These are phyloP conservation scores for Betula pendula DNA, from an alignment of 306 rosid genomes.

Conservation along the genomic window DNA sequence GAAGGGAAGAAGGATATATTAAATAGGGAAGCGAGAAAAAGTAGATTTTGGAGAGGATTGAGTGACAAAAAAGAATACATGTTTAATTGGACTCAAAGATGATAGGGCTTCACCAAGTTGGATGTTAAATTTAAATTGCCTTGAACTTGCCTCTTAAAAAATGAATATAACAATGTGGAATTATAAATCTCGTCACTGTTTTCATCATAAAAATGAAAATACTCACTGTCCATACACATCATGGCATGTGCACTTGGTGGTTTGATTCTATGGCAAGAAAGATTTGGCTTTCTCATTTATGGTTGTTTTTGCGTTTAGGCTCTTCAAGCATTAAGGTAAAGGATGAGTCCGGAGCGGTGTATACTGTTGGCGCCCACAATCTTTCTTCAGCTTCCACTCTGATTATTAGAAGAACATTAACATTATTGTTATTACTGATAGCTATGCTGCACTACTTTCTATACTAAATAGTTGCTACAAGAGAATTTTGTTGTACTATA, in stretches of 20 bases:
- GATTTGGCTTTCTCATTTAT: conserved; percentile 24
- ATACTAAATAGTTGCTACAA: conserved; percentile 21
- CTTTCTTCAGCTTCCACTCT: conserved; percentile 52
- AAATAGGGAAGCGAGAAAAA: no score
- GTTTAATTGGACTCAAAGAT: background rate
- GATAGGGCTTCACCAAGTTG: background rate
- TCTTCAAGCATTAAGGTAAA: conserved; percentile 81
- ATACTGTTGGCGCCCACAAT: conserved; percentile 66
- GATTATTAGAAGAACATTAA: conserved; percentile 40
- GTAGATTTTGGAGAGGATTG: no score
- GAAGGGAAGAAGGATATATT: no score
- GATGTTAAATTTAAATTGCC: no score
- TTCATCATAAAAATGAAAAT: background rate
- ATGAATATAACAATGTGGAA: no score
- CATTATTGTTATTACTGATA: conserved; percentile 49
- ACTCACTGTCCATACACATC: background rate
- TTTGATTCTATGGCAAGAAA: background rate
- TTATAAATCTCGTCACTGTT: background rate
- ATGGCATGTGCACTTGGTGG: background rate
- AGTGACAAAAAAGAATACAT: background rate
- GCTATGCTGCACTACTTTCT: conserved; percentile 37
- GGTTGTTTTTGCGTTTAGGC: conserved; percentile 37
- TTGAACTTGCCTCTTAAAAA: no score
- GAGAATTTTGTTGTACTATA: conserved; percentile 42
- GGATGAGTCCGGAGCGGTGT: conserved; percentile 62